Base-by-base conservation (phyloP, 129 eudicot genomes). In the Dittrichia graveolens region DNA sequence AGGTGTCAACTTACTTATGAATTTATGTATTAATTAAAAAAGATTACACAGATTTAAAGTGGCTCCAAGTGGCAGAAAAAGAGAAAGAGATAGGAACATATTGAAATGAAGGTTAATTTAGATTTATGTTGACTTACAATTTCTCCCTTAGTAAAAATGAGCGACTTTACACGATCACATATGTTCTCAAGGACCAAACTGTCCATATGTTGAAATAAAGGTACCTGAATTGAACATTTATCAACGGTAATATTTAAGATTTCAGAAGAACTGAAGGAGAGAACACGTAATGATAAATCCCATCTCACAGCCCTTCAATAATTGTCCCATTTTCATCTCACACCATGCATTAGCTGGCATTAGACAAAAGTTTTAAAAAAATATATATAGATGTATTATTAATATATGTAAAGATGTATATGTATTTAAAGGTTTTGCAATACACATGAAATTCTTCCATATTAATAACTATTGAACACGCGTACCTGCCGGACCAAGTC, bases 171-270 rank as follows among this genome's bases (percentile, higher is more conserved):
- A 0, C 99, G 91, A 73, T 91, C 99, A 74, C 99, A 95, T 24
- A 95, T 95, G 74, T 95, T 95, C 80, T 95, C 99, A 8, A 95
- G 87, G 49, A 95, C 99, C 67, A 95, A 75, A 74, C 79, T 87
- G 67, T 95, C 99, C 99, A 95, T 95, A 74, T 95, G 99, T 62
- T 95, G 99, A 80, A 95, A 95, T 60, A 95, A 73, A 61, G 99
- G 99, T 34, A 95, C 99, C 97, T 92, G 77, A 59, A 4, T 77
- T 48, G 14, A 65, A 79, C 42, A 78, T 54, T 42, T 19, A 2
- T 39, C 0, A 5, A 62, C 3, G 6, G 42, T 49, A 40, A 62
- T n/a, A n/a, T n/a, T 62, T 15, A 48, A 62, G 49, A 4, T 38
- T 14, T 7, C n/a, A 34, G 15, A 43, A 2, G 38, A 9, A 50